These are phyloP conservation scores for Globisporangium okanoganense DNA, from an alignment of 352 stramenopile genomes.

Conservation along the genomic window DNA sequence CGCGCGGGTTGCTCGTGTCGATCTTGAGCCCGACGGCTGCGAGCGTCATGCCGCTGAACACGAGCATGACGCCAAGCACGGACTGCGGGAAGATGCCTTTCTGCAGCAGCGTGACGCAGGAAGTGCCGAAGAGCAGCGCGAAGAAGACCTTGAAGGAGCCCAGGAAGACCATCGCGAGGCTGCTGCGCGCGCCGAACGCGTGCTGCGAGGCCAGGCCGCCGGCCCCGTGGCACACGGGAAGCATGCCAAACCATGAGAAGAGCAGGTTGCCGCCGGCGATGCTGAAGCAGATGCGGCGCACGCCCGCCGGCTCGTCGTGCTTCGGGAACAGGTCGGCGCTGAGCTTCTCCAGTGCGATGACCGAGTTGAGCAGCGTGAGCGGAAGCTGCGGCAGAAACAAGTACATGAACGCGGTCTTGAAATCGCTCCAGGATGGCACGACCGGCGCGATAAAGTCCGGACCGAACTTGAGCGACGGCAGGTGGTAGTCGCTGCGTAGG, in stretches of 20 bases:
- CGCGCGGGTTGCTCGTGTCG: constrained; percentile 34
- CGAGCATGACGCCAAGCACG: constrained; percentile 53
- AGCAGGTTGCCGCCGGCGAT: constrained; percentile 80
- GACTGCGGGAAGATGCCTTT: constrained; percentile 54
- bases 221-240: constrained; percentile 92
- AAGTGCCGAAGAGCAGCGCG: constrained; percentile 85
- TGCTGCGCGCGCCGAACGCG: constrained; percentile 89
- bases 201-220: constrained; percentile 91
- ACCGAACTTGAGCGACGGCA: constrained; percentile 46
- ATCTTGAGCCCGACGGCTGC: constrained; percentile 45
- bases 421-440: constrained; percentile 50
- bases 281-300: constrained; percentile 68
- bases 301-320: constrained; percentile 46
- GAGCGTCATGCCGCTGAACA: constrained; percentile 54
- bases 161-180: constrained; percentile 88
- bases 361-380: constrained; percentile 90
- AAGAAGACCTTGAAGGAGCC: constrained; percentile 88
- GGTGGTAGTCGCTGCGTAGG: constrained; percentile 42
- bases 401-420: constrained; percentile 76
- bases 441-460: constrained; percentile 58
- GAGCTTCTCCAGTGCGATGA: constrained; percentile 90
- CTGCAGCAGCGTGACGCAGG: constrained; percentile 52
- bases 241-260: constrained; percentile 86
- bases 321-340: constrained; percentile 87
- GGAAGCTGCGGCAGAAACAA: constrained; percentile 90